A percentile compares a stretch with the other conserved stretches of the same genome.
phyloP scores from a whole-genome alignment of 1,284 basidiomycete species.

The Tilletia setariae region DNA sequence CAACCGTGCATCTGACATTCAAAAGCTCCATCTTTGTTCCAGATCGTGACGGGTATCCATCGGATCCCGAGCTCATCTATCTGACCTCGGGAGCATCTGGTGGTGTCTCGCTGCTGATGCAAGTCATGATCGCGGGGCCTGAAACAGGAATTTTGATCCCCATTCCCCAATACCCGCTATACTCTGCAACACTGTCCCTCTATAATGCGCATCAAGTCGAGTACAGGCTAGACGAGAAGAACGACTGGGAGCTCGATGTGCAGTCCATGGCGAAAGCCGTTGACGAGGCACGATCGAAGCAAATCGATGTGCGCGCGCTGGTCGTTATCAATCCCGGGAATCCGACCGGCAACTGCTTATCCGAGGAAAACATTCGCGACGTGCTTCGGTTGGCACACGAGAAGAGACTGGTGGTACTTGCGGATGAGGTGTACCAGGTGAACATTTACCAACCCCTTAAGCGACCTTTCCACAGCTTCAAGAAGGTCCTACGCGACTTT shows the following conservation, averaged over 20 bases:
- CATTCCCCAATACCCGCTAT: constrained; percentile 96
- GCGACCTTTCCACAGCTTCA: constrained; percentile 51
- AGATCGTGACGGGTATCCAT: constrained; percentile 60
- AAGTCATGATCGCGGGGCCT: constrained; percentile 67
- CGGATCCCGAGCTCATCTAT: constrained; percentile 83
- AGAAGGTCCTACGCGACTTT: constrained; percentile 49
- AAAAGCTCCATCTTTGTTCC: neutral
- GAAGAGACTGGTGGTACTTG: constrained; percentile 47
- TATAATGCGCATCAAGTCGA: constrained; percentile 75
- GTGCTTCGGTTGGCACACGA: constrained; percentile 46
- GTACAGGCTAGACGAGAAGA: constrained; percentile 80
- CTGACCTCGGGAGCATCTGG: constrained; percentile 89
- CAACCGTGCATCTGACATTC: no score
- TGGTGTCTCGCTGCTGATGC: constrained; percentile 83
- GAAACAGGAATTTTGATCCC: constrained; percentile 82
- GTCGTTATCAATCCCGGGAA: constrained; percentile 54
- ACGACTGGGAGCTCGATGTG: constrained; percentile 81
- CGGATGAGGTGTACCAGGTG: constrained; percentile 52
- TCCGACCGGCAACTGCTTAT: constrained; percentile 49
- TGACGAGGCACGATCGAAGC: constrained; percentile 66
- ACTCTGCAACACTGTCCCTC: constrained; percentile 88
- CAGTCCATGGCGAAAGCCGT: constrained; percentile 69
- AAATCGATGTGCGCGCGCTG: constrained; percentile 54
- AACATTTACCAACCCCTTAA: constrained; percentile 48
- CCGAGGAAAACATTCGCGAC: constrained; percentile 42